phyloP scores from a whole-genome alignment of 495 filamentous ascomycete genomes.

The Cudoniella acicularis region DNA sequence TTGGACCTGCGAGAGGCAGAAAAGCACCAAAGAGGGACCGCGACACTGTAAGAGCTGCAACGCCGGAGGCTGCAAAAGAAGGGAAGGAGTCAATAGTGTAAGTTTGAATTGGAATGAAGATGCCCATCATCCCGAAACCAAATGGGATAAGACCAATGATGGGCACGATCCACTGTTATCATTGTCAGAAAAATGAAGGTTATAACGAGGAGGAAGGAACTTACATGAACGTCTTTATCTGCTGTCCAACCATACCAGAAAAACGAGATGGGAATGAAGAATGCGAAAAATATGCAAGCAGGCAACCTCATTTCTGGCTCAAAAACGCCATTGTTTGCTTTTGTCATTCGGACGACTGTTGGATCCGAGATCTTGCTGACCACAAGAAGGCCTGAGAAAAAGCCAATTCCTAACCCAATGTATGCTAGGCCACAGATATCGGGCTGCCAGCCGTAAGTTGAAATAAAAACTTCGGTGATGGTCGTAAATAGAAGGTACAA shows the following conservation, averaged over 20 bases:
- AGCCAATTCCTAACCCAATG: constrained; percentile 45
- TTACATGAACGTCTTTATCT: constrained; percentile 25
- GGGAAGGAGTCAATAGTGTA: constrained; percentile 59
- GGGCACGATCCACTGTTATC: constrained; percentile 50
- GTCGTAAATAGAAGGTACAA: constrained; percentile 79
- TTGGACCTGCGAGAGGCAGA: constrained; percentile 49
- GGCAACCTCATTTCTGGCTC: constrained; percentile 55
- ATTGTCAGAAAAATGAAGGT: background rate
- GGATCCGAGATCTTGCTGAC: constrained; percentile 36
- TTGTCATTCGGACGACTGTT: constrained; percentile 36
- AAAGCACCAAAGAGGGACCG: constrained; percentile 53
- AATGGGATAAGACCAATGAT: constrained; percentile 49
- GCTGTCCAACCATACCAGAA: constrained; percentile 50
- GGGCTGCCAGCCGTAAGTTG: constrained; percentile 46
- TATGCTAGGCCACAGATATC: constrained; percentile 41
- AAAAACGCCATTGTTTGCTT: constrained; percentile 47
- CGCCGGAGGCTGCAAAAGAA: constrained; percentile 55
- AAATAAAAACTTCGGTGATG: constrained; percentile 57
- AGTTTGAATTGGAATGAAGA: constrained; percentile 50
- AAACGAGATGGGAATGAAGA: constrained; percentile 41
- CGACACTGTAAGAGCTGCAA: constrained; percentile 52
- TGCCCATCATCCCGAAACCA: constrained; percentile 47
- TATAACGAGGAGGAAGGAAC: background rate
- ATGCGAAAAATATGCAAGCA: constrained; percentile 34
- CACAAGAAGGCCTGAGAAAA: constrained; percentile 29